Base-by-base conservation (phyloP, 2,329 filamentous ascomycete genomes). In the Fonsecaea erecta region DNA sequence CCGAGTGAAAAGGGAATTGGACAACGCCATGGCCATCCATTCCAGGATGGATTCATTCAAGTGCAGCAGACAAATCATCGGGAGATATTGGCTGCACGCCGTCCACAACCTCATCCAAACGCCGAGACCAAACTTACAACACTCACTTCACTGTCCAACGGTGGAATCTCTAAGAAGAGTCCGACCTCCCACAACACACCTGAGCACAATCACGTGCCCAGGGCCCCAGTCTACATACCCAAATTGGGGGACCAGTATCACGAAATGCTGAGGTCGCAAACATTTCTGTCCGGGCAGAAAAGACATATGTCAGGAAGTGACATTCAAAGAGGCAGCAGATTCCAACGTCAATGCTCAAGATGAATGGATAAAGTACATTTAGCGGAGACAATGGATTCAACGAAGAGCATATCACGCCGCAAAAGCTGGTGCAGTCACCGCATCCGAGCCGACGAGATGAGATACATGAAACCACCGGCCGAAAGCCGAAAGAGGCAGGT, bases 1-100 rank as follows among this genome's bases (percentile, higher is more conserved):
- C 58, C 28, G 57, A 64, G 55, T 67, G 54, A 63, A 24, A n/a
- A 18, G 43, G 21, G 43, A 48, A 8, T 3, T 12, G 4, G 18
- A 24, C 18, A 14, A 3, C 4, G 18, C 7, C 18, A 24, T 46
- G 21, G 40, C 18, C 7, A 46, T 24, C 18, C 43, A 24, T 24
- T 3, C 9, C 18, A 11, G 12, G 11, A 21, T 30, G 8, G 12
- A 24, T 24, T 12, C 43, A 1, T 48, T 48, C 11, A 24, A 8
- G 18, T 26, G 43, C 43, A 9, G 43, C 8, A 24, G 18, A 48
- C 3, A 37, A 6, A 46, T 7, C 2, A 21, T 21, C 40, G 40
- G 2, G 37, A n/a, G n/a, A n/a, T n/a, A n/a, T n/a, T n/a, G n/a
- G n/a, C n/a, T n/a, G n/a, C n/a, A n/a, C n/a, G n/a, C n/a, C 37